Evolutionary conservation across 23 red algal species (phyloP), one percentile per base, ranked within the genome.

Genomic region (Pyropia haitanensis): DNA sequence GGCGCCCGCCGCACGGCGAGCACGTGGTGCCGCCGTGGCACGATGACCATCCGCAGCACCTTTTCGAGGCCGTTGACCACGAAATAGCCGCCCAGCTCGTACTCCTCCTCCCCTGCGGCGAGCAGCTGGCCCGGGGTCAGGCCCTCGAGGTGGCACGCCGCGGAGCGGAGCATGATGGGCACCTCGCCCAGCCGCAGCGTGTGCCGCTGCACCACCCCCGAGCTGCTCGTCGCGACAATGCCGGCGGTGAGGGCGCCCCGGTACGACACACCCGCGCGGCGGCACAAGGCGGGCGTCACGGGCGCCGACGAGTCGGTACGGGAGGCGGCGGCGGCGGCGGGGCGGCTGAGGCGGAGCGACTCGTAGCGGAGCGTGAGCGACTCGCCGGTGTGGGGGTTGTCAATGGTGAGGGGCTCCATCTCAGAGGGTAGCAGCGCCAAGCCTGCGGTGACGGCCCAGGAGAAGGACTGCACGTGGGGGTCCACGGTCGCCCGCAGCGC

Each of bases 61-160:
- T 87, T 91, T 55, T 98, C 94, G 10, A 84, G 61, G 17, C 94
- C 94, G 62, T 98, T 98, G 53, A 82, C 67, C 10, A 98, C 71
- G 30, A 98, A 98, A 50, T 67, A 83, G 13, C 94, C 94, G 15
- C 94, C 94, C 39, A 64, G 65, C 57, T 98, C 94, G 53, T 74
- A 98, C 65, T 98, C 85, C 63, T 98, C 94, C 63, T 98, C 94
- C 55, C 78, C 76, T 18, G 72, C 53, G 10, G 63, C 49, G 2
- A 77, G 9, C 50, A 89, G 67, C 21, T 98, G 66, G 34, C 31
- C 31, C 6, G 79, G 64, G 30, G 70, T 44, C 13, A 75, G 63
- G 20, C 75, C 75, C 9, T 60, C 24, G 15, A 98, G 54, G 60
- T 91, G 44, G 77, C 94, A 98, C 15, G 48, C 58, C 27, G 44